These are phyloP conservation scores for Abrus pulchellus DNA, from an alignment of 306 rosid genomes.

Conservation along the genomic window DNA sequence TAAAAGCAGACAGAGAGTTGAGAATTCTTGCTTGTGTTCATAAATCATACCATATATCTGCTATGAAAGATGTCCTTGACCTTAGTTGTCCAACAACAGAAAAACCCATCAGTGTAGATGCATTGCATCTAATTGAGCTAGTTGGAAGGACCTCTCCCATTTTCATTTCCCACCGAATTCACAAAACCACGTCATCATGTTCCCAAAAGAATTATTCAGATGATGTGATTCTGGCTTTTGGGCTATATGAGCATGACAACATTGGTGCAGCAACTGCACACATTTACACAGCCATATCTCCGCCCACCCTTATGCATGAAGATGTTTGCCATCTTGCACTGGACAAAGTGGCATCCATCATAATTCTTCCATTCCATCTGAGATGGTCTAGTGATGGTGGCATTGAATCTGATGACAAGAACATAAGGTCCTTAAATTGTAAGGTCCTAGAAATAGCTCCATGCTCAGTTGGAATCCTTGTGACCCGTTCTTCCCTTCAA, in stretches of 20 bases:
- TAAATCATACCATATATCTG: conserved; percentile 45
- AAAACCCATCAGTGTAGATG: conserved; percentile 48
- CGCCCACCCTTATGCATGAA: conserved; percentile 57
- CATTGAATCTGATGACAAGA: conserved; percentile 58
- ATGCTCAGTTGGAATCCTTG: conserved; percentile 66
- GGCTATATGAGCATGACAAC: conserved; percentile 48
- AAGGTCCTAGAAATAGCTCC: conserved; percentile 60
- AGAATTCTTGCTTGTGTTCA: conserved; percentile 55
- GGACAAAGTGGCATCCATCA: conserved; percentile 56
- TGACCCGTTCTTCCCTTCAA: conserved; percentile 41
- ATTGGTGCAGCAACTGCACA: conserved; percentile 39
- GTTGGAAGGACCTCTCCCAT: conserved; percentile 59
- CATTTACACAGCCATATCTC: conserved; percentile 61
- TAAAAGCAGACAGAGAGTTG: conserved; percentile 48
- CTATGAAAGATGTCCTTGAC: conserved; percentile 52
- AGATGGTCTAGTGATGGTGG: conserved; percentile 60
- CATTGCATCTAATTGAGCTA: conserved; percentile 58
- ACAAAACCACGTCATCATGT: conserved; percentile 7
- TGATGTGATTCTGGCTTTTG: conserved; percentile 51
- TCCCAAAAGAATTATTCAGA: conserved; percentile 54
- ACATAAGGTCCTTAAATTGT: conserved; percentile 52
- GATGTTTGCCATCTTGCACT: conserved; percentile 66
- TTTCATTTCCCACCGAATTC: conserved; percentile 56
- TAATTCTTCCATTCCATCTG: conserved; percentile 65
- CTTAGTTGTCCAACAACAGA: conserved; percentile 51